Conservation (phyloP, 1,139 yeast genomes). For the Geotrichum candidum region DNA sequence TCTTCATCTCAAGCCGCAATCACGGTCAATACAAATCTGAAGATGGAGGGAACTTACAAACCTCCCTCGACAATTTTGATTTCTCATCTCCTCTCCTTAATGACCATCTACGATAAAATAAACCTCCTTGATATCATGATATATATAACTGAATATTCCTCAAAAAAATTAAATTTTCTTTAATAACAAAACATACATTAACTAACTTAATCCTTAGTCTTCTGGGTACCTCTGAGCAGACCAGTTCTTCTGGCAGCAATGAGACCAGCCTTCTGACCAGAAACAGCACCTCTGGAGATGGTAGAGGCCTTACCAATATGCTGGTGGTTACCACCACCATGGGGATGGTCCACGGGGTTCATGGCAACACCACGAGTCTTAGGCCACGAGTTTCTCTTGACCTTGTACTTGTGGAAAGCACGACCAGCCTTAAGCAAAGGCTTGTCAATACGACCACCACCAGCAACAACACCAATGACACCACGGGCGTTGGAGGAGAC, state of each 20-base stretch:
- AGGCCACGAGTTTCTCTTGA: slow-evolving; percentile 99
- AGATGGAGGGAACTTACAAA: not conserved
- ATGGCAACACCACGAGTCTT: slow-evolving; percentile 99
- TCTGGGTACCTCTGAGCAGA: slow-evolving; percentile 99
- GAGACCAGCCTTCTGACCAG: slow-evolving; percentile 99
- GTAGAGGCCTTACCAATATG: slow-evolving; percentile 99
- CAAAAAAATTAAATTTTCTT: not conserved
- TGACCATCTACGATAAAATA: not conserved
- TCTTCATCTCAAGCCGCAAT: not conserved
- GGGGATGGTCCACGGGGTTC: slow-evolving; percentile 99
- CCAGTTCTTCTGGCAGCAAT: slow-evolving; percentile 99
- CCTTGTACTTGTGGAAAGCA: slow-evolving; percentile 99
- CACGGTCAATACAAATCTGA: not conserved
- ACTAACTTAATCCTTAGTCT: slow-evolving; percentile 66
- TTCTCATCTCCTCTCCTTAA: not conserved
- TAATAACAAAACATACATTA: slow-evolving; percentile 4
- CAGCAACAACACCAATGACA: slow-evolving; percentile 99
- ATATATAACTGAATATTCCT: not conserved
- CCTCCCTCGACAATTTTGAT: too few species aligned
- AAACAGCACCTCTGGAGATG: slow-evolving; percentile 98
- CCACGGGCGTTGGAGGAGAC: slow-evolving; percentile 96
- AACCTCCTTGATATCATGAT: not conserved
- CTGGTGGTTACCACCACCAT: slow-evolving; percentile 99
- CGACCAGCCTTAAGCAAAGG: slow-evolving; percentile 99
- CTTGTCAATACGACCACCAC: slow-evolving; percentile 99